Conservation (phyloP, 139 green algal genomes). For the Chlamydomonas sp. region DNA sequence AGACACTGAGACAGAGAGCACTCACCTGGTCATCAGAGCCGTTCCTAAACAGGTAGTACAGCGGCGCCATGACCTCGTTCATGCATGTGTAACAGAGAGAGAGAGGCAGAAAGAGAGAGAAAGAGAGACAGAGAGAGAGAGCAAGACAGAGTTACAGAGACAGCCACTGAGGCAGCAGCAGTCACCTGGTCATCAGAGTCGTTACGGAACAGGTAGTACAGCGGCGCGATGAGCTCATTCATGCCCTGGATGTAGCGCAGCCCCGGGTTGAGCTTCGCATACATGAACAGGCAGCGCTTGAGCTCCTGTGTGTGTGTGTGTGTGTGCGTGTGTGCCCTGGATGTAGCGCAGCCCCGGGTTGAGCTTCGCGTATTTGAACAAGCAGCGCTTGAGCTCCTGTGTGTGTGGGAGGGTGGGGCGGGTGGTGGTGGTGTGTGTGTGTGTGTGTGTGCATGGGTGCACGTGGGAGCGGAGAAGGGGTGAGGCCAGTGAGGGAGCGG, state of each 20-base stretch:
- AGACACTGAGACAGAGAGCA: too few species aligned
- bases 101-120: too few species aligned
- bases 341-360: slow-evolving; percentile 94
- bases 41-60: neutral
- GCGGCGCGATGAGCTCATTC: slow-evolving; percentile 91
- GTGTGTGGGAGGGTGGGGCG: too few species aligned
- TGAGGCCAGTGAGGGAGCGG: too few species aligned
- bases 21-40: neutral
- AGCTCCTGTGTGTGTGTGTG: slow-evolving; percentile 59
- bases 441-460: slow-evolving; percentile 99
- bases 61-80: neutral
- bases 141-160: too few species aligned
- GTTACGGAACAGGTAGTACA: slow-evolving; percentile 86
- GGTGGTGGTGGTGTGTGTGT: too few species aligned
- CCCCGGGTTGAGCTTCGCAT: slow-evolving; percentile 95
- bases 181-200: slow-evolving; percentile 25
- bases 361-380: slow-evolving; percentile 98
- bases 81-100: too few species aligned
- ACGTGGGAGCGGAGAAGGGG: too few species aligned
- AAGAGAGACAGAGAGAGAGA: too few species aligned
- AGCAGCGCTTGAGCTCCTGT: slow-evolving; percentile 67
- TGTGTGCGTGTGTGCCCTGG: slow-evolving; percentile 97
- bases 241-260: slow-evolving; percentile 95
- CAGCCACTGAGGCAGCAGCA: too few species aligned
- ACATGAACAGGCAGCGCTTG: slow-evolving; percentile 86